Conservation (phyloP, 148 eudicot species). For the Dysphania ambrosioides region DNA sequence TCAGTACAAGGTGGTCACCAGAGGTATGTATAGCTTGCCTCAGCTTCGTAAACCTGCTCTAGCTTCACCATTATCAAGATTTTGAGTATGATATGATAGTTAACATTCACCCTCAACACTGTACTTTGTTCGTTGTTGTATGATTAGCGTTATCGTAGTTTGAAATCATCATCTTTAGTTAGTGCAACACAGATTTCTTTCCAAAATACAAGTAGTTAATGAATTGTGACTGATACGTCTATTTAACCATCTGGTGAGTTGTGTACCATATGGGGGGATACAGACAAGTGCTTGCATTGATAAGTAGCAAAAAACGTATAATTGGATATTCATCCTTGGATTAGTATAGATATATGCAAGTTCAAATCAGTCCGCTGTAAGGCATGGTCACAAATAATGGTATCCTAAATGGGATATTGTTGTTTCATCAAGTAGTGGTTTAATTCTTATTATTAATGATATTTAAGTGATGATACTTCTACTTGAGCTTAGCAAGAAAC, state of each 20-base stretch:
- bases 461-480: background rate
- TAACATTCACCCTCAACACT: background rate
- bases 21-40: slow-evolving; percentile 50
- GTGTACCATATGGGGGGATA: background rate
- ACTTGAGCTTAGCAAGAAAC: background rate
- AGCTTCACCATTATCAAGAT: background rate
- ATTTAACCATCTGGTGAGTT: background rate
- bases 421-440: background rate
- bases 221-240: background rate
- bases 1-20: slow-evolving; percentile 98
- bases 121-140: background rate
- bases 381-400: background rate
- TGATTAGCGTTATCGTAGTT: background rate
- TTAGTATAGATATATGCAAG: background rate
- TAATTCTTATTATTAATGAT: background rate
- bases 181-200: background rate
- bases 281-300: background rate
- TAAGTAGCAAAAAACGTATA: background rate
- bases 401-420: background rate
- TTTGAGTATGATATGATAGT: background rate
- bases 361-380: background rate
- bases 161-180: background rate
- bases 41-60: background rate
- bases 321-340: background rate
- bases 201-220: background rate